Evolutionary conservation across 192 early-diverging fungal genomes (phyloP), one percentile per base, ranked within the genome.

Genomic region (Coemansia javaensis): DNA sequence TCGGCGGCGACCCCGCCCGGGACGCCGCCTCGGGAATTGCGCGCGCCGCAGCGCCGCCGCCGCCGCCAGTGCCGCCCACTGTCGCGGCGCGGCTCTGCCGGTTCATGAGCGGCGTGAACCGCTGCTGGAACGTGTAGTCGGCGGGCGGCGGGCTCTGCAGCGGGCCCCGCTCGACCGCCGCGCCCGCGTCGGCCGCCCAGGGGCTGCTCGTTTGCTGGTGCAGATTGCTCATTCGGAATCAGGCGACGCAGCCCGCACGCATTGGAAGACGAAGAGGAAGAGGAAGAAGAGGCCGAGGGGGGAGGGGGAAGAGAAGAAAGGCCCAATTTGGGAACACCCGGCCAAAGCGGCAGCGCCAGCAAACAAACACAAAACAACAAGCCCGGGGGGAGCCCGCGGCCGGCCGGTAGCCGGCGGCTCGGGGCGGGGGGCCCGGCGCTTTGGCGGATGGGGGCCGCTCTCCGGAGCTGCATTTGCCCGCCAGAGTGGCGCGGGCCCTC

Each of bases 31-130:
- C 59, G 4, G 63, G 70, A 11, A 66, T 38, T 24, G 54, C 70
- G 22, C 40, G 54, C 27, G 59, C 25, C 27, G 44, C 30, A 11
- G 28, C 16, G 18, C 38, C 60, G 35, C 66, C 59, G 39, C 63
- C 53, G 40, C 62, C 16, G 18, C 38, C 60, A 31, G 66, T 54
- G 39, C 63, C 53, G 40, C 62, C 69, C 32, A 73, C 49, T 0
- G 69, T 65, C 5, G 57, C 53, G 20, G 69, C 61, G 40, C 69
- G 69, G 32, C 57, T 47, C 44, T 65, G 62, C 9, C 69, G 56
- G 52, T 73, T 73, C 69, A 73, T 73, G 15, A 50, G 61, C 7
- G 68, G 69, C 8, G 69, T 61, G 34, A 73, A 73, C 50, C 65
- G 69, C 48, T 73, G 69, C 44, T 59, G 44, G 18, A 37, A 33